These are phyloP conservation scores for Pestalotiopsis sp. DNA, from an alignment of 2,329 filamentous ascomycete species.

Conservation along the genomic window DNA sequence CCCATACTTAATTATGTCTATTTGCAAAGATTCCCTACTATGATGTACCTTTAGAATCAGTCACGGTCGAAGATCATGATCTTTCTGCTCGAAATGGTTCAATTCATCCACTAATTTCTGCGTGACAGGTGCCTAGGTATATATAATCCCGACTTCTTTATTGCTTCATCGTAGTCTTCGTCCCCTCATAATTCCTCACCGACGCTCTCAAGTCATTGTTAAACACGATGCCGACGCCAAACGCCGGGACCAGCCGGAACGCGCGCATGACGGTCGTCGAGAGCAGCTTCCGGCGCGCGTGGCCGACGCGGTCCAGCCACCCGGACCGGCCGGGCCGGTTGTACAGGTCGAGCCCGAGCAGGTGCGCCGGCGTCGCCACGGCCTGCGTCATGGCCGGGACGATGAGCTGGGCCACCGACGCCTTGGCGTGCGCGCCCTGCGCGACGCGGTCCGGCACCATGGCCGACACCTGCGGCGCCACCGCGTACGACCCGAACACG, in stretches of 20 bases:
- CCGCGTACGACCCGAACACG: conserved; percentile 32
- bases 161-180: not conserved
- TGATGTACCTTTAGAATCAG: no score
- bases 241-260: conserved; percentile 31
- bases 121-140: not conserved
- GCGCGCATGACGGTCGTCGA: conserved; percentile 30
- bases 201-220: not conserved
- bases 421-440: conserved; percentile 25
- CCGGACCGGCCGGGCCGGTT: conserved; percentile 17
- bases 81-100: no score
- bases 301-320: conserved; percentile 19
- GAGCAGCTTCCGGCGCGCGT: conserved; percentile 23
- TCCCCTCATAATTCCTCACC: not conserved
- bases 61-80: no score
- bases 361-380: conserved; percentile 30
- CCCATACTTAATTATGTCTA: no score
- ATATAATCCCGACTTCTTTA: not conserved
- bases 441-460: conserved; percentile 27
- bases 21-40: no score
- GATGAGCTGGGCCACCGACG: conserved; percentile 28
- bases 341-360: conserved; percentile 26
- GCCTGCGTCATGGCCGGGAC: conserved; percentile 32
- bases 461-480: conserved; percentile 27
- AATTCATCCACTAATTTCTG: no score
- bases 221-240: conserved; percentile 27